Conservation (phyloP, 306 rosid species). For the Styphnolobium japonicum region DNA sequence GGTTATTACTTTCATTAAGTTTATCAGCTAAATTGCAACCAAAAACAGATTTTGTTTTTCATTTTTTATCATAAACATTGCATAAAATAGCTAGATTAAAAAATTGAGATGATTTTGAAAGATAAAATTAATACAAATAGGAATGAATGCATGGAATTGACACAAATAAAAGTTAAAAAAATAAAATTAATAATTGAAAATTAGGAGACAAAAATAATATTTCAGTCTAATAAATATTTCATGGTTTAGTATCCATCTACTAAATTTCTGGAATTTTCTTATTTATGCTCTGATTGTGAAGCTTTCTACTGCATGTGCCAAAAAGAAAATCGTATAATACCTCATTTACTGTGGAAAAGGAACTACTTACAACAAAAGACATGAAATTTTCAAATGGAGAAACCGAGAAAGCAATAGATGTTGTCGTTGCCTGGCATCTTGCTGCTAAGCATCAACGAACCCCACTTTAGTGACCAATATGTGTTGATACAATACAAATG, state of each 20-base stretch:
- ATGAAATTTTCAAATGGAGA: neutral
- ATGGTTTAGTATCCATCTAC: neutral
- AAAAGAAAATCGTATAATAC: neutral
- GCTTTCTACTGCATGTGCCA: neutral
- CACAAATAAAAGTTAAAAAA: too few species aligned
- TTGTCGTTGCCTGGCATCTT: neutral
- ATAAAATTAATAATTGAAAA: neutral
- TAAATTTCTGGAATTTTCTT: neutral
- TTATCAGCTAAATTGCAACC: too few species aligned
- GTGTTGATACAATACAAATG: neutral
- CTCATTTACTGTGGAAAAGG: neutral
- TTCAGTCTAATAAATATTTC: neutral
- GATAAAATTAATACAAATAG: too few species aligned
- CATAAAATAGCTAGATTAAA: too few species aligned
- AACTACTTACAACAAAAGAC: neutral
- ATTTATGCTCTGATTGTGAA: neutral
- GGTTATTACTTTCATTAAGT: too few species aligned
- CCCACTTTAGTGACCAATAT: constrained; percentile 3
- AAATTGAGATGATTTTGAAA: too few species aligned
- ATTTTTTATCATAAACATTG: too few species aligned
- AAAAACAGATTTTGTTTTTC: too few species aligned
- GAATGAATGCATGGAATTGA: too few species aligned
- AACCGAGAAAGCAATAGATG: neutral
- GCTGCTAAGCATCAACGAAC: neutral
- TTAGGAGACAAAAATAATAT: neutral